Conservation (phyloP, 164 flowering plant species). For the Protea cynaroides region DNA sequence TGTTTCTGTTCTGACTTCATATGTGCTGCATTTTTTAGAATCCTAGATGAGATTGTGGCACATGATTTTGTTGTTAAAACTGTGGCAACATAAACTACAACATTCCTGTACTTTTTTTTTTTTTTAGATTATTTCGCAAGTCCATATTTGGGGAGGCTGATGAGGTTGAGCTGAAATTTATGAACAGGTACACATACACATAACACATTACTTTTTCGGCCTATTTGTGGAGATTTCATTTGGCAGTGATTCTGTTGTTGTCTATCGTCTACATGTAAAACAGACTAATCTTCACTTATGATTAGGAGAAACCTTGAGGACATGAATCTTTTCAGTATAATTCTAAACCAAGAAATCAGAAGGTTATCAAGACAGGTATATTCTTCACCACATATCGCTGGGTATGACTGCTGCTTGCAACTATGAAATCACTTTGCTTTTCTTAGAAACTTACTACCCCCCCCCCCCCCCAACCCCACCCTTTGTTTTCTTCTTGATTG, state of each 20-base stretch:
- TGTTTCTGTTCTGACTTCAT: no score
- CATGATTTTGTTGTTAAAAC: not conserved
- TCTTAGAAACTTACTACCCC: no score
- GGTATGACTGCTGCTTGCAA: no score
- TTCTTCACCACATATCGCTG: not conserved
- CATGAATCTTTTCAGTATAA: slow-evolving; percentile 65
- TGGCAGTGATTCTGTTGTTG: not conserved
- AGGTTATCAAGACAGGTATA: slow-evolving; percentile 82
- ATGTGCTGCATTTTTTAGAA: no score
- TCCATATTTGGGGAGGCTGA: slow-evolving; percentile 89
- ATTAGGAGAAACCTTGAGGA: slow-evolving; percentile 86
- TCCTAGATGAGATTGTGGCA: no score
- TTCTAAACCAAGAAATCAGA: slow-evolving; percentile 89
- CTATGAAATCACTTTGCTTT: no score
- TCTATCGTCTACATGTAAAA: not conserved
- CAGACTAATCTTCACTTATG: slow-evolving; percentile 1
- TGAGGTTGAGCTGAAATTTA: slow-evolving; percentile 86
- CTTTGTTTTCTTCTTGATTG: no score
- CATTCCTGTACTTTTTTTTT: slow-evolving; percentile 2
- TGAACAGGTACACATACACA: slow-evolving; percentile 56
- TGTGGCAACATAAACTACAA: not conserved
- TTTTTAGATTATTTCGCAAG: slow-evolving; percentile 70
- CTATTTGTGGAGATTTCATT: not conserved
- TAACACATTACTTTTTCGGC: not conserved
- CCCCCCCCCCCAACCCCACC: no score